phyloP scores from a whole-genome alignment of 805 yeast species.

The Saccharomycopsis lassenensis region DNA sequence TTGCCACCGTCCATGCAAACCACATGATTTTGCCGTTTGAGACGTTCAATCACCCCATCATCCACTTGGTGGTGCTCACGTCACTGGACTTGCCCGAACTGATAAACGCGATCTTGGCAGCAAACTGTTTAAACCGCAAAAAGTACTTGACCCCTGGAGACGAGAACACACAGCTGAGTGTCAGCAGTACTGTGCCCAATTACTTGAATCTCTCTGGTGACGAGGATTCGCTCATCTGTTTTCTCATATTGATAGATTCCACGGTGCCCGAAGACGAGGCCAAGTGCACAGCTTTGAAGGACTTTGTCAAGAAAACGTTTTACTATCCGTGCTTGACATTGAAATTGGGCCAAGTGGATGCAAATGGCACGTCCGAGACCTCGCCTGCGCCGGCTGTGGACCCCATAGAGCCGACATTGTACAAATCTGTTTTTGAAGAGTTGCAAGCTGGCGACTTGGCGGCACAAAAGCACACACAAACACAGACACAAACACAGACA shows the following conservation, averaged over 20 bases:
- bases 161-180: not conserved
- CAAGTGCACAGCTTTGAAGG: constrained; percentile 12
- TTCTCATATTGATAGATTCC: constrained; percentile 9
- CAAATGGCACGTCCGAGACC: not conserved
- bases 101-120: constrained; percentile 8
- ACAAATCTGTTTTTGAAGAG: constrained; percentile 9
- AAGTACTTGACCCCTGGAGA: constrained; percentile 8
- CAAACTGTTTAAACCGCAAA: constrained; percentile 12
- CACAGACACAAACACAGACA: not conserved
- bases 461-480: not conserved
- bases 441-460: constrained; percentile 4
- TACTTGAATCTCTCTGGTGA: constrained; percentile 15
- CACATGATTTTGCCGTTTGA: constrained; percentile 16
- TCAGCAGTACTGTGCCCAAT: no score
- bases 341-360: not conserved
- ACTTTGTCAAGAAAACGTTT: constrained; percentile 13
- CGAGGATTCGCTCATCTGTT: constrained; percentile 18
- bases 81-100: constrained; percentile 6
- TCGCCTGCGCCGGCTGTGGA: not conserved
- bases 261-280: constrained; percentile 6
- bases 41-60: constrained; percentile 18
- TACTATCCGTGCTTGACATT: constrained; percentile 17
- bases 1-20: constrained; percentile 6
- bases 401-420: constrained; percentile 2
- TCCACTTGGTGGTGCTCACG: constrained; percentile 13